Conservation (phyloP, 257 asterid genomes). For the Anisodus acutangulus region DNA sequence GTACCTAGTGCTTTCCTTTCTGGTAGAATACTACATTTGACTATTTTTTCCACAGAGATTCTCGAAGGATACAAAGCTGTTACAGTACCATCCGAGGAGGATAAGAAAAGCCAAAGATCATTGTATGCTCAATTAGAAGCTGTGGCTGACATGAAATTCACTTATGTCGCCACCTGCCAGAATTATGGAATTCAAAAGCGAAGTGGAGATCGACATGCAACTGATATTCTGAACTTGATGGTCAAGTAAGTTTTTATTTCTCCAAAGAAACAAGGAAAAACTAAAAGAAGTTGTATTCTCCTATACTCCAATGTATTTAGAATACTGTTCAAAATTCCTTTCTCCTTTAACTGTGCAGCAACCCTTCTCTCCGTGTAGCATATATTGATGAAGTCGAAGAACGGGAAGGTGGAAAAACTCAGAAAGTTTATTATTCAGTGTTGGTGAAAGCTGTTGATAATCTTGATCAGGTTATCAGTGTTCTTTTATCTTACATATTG, state of each 20-base stretch:
- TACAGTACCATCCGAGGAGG: constrained; percentile 71
- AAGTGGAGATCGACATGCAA: constrained; percentile 96
- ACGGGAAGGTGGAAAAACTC: constrained; percentile 77
- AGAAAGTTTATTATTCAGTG: constrained; percentile 88
- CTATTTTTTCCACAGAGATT: constrained; percentile 54
- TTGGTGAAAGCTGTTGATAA: constrained; percentile 94
- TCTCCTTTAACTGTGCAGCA: constrained; percentile 52
- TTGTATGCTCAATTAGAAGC: constrained; percentile 89
- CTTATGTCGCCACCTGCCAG: constrained; percentile 97
- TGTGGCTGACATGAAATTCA: constrained; percentile 97
- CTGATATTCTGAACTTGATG: constrained; percentile 95
- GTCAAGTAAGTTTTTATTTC: constrained; percentile 75
- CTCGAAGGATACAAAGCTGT: constrained; percentile 85
- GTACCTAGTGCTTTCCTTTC: not conserved
- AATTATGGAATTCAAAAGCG: constrained; percentile 96
- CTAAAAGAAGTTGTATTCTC: constrained; percentile 26
- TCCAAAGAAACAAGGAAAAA: constrained; percentile 11
- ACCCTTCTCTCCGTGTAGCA: constrained; percentile 98
- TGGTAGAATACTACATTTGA: constrained; percentile 12
- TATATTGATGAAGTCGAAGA: constrained; percentile 97
- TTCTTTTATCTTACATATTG: constrained; percentile 16
- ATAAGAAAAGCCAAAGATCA: constrained; percentile 90
- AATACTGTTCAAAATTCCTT: constrained; percentile 12
- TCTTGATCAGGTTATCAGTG: constrained; percentile 85
- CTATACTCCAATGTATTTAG: not conserved